Evolutionary conservation across 352 stramenopile species (phyloP).

Genomic region (Pythium periplocum): DNA sequence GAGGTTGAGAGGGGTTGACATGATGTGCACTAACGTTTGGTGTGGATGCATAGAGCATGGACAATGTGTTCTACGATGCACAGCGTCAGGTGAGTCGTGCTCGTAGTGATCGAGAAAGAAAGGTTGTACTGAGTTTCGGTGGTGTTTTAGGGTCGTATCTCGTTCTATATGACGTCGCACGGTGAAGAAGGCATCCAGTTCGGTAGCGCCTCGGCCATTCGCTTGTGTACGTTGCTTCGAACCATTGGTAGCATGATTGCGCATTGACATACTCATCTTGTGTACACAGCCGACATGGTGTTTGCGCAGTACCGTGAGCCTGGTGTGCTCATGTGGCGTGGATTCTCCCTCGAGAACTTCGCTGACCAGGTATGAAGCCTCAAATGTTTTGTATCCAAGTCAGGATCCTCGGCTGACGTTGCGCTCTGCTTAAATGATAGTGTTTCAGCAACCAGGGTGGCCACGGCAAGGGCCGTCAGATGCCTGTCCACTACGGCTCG

Average conservation of each 20-base stretch:
- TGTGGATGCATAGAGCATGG: conserved; percentile 86
- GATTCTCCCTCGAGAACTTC: conserved; percentile 96
- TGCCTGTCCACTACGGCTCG: conserved; percentile 98
- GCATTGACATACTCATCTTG: too few relatives aligned
- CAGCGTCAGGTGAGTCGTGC: conserved; percentile 84
- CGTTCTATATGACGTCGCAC: conserved; percentile 94
- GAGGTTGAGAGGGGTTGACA: not conserved
- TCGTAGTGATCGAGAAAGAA: not conserved
- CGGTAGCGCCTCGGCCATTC: conserved; percentile 89
- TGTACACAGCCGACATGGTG: conserved; percentile 82
- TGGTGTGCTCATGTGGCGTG: conserved; percentile 97
- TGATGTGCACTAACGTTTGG: conserved; percentile 8
- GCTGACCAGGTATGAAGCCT: conserved; percentile 81
- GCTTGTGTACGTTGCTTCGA: conserved; percentile 21
- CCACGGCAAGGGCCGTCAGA: conserved; percentile 95
- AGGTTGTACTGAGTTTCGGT: too few relatives aligned
- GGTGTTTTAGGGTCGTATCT: conserved; percentile 85
- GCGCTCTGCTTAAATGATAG: conserved; percentile 9
- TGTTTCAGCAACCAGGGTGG: conserved; percentile 97
- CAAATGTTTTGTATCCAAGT: conserved; percentile 2
- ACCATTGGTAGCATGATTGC: not conserved
- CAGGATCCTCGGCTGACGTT: conserved; percentile 4
- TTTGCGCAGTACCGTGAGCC: conserved; percentile 98
- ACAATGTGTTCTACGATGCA: conserved; percentile 96
- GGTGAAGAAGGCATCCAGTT: conserved; percentile 97